Conservation (phyloP, 768 basidiomycete genomes). For the Pleurotus salmoneostramineus region DNA sequence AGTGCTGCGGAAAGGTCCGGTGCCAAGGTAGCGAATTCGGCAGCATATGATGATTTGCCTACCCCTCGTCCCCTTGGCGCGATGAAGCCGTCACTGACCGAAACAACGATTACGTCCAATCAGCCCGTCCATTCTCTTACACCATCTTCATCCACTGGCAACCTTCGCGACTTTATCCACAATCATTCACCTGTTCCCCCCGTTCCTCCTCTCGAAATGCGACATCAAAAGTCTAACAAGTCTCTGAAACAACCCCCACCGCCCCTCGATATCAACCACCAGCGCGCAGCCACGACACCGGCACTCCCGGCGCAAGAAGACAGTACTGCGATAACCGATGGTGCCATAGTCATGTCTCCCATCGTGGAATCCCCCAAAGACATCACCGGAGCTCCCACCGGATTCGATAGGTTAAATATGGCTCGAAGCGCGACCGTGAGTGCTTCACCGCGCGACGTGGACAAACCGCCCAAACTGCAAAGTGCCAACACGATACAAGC, state of each 20-base stretch:
- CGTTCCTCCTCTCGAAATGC: conserved; percentile 10
- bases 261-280: conserved; percentile 8
- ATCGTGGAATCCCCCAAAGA: conserved; percentile 46
- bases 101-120: conserved; percentile 11
- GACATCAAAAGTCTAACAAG: conserved; percentile 15
- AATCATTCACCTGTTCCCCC: conserved; percentile 5
- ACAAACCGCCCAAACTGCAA: conserved; percentile 17
- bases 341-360: conserved; percentile 19
- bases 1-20: conserved; percentile 10
- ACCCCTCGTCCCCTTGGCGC: neutral
- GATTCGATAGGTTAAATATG: conserved; percentile 5
- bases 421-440: conserved; percentile 12
- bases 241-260: conserved; percentile 13
- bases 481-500: conserved; percentile 10
- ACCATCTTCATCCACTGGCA: conserved; percentile 16
- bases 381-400: conserved; percentile 17
- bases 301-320: neutral
- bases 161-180: conserved; percentile 12
- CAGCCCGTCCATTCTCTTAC: conserved; percentile 13
- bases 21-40: conserved; percentile 12
- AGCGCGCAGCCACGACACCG: conserved; percentile 17
- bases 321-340: conserved; percentile 8
- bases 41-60: conserved; percentile 12
- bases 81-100: conserved; percentile 4
- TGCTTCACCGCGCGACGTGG: conserved; percentile 10